Conservation (phyloP, 768 basidiomycete genomes). For the Tulasnella sp. region DNA sequence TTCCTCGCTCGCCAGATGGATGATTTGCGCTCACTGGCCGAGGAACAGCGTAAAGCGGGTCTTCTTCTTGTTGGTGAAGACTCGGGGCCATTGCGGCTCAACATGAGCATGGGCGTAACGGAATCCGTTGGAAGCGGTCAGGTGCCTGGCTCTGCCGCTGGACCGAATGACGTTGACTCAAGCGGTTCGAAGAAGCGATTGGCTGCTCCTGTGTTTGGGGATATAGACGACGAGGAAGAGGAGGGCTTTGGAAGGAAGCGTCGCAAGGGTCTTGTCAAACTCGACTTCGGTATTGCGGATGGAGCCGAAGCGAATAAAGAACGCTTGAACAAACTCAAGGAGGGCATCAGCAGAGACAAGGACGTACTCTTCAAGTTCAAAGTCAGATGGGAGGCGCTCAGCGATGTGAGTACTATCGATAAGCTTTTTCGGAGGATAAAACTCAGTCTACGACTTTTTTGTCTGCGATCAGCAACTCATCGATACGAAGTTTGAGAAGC, state of each 20-base stretch:
- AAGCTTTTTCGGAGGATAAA: background rate
- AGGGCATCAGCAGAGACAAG: slow-evolving; percentile 63
- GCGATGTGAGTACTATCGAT: slow-evolving; percentile 50
- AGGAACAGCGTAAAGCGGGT: slow-evolving; percentile 84
- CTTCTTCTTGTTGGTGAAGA: slow-evolving; percentile 85
- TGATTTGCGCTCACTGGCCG: slow-evolving; percentile 85
- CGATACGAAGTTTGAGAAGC: slow-evolving; percentile 74
- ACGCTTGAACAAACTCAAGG: slow-evolving; percentile 64
- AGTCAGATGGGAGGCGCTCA: slow-evolving; percentile 85
- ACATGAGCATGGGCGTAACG: slow-evolving; percentile 55
- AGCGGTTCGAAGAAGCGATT: slow-evolving; percentile 17
- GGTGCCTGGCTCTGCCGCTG: slow-evolving; percentile 15
- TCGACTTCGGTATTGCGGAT: slow-evolving; percentile 81
- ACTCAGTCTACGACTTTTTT: background rate
- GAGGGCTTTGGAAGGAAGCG: slow-evolving; percentile 58
- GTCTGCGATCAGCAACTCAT: slow-evolving; percentile 53
- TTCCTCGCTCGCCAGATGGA: slow-evolving; percentile 93
- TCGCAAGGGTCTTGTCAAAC: slow-evolving; percentile 75
- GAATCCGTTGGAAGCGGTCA: slow-evolving; percentile 36
- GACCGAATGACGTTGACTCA: no score
- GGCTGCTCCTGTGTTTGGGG: slow-evolving; percentile 44
- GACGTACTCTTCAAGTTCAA: slow-evolving; percentile 72
- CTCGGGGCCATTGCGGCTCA: slow-evolving; percentile 42
- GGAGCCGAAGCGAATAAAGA: slow-evolving; percentile 67
- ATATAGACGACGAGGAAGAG: slow-evolving; percentile 72